These are phyloP conservation scores for Starmera quercuum DNA, from an alignment of 805 yeast species.

Conservation along the genomic window DNA sequence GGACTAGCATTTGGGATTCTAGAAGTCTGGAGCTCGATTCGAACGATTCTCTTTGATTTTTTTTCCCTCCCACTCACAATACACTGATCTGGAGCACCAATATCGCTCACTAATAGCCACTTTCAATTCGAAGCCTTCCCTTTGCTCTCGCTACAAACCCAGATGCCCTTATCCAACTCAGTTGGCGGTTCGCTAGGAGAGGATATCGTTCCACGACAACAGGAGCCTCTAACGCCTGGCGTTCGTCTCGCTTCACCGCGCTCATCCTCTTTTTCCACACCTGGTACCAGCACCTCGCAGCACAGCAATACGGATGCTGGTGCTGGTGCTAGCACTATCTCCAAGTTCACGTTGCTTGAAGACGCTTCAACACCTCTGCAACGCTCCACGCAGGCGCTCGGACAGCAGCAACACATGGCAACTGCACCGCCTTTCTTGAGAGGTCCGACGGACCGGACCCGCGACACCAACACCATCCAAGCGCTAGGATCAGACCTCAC, in stretches of 20 bases:
- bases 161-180: too few species aligned
- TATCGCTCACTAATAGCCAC: too few species aligned
- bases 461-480: constrained; percentile 7
- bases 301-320: constrained; percentile 2
- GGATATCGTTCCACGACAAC: constrained; percentile 2
- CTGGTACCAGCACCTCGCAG: constrained; percentile 4
- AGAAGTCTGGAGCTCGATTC: too few species aligned
- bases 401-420: constrained; percentile 7
- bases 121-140: too few species aligned
- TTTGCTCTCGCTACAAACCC: too few species aligned
- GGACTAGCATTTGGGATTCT: too few species aligned
- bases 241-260: constrained; percentile 10
- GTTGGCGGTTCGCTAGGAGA: constrained; percentile 11
- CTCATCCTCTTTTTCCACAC: constrained; percentile 10
- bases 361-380: constrained; percentile 15
- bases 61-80: too few species aligned
- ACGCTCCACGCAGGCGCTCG: constrained; percentile 13
- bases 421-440: constrained; percentile 20
- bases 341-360: constrained; percentile 15
- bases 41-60: too few species aligned
- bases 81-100: too few species aligned
- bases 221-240: constrained; percentile 10
- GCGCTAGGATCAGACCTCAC: constrained; percentile 11
- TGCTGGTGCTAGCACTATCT: not conserved
- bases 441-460: too few species aligned